phyloP scores from a whole-genome alignment of 768 basidiomycete species.

The Hebeloma cylindrosporum region DNA sequence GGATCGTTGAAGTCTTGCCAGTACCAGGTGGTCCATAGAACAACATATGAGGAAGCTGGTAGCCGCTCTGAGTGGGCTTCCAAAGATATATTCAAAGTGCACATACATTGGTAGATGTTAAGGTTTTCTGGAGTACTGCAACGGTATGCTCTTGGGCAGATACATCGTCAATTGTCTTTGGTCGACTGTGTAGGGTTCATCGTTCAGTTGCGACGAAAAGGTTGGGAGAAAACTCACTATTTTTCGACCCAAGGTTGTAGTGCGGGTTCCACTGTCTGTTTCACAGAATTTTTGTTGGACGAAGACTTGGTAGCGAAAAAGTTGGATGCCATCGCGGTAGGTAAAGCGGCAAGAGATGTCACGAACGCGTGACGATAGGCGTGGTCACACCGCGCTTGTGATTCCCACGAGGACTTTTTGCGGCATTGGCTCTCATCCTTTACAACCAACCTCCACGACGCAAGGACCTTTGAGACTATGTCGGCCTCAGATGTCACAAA shows the following conservation, averaged over 20 bases:
- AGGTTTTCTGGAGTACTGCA: conserved; percentile 85
- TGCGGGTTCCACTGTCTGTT: conserved; percentile 52
- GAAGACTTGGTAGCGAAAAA: conserved; percentile 60
- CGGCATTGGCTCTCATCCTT: conserved; percentile 18
- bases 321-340: conserved; percentile 44
- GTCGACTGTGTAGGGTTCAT: conserved; percentile 61
- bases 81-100: neutral
- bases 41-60: conserved; percentile 97
- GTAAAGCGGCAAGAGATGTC: conserved; percentile 30
- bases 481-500: conserved; percentile 34
- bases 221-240: conserved; percentile 66
- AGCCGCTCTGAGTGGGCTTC: neutral
- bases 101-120: conserved; percentile 87
- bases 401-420: conserved; percentile 32
- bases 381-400: conserved; percentile 40
- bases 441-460: conserved; percentile 23
- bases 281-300: conserved; percentile 38
- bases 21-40: conserved; percentile 99
- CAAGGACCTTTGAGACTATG: conserved; percentile 35
- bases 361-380: conserved; percentile 47
- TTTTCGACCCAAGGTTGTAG: conserved; percentile 98
- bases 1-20: conserved; percentile 97
- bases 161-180: conserved; percentile 97
- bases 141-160: conserved; percentile 97
- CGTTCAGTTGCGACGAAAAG: neutral